Evolutionary conservation across 768 basidiomycete species (phyloP).

Genomic region (Cyclocybe cylindracea): DNA sequence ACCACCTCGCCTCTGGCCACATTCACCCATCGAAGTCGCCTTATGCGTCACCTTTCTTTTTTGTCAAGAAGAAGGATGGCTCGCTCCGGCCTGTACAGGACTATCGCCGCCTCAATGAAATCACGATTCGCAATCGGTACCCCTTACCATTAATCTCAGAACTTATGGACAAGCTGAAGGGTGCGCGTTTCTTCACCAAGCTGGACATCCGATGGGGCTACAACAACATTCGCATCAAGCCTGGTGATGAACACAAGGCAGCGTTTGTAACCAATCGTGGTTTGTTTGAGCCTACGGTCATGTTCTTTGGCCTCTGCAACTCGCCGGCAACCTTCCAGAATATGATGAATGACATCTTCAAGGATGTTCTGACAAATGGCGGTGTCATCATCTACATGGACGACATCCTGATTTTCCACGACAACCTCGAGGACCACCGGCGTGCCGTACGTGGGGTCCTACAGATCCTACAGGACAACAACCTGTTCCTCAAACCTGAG

Average conservation of each 20-base stretch:
- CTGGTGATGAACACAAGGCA: slow-evolving; percentile 44
- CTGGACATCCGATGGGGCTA: no score
- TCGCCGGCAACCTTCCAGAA: slow-evolving; percentile 28
- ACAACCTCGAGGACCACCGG: slow-evolving; percentile 17
- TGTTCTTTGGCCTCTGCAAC: slow-evolving; percentile 37
- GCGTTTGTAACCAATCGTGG: slow-evolving; percentile 37
- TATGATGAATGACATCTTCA: no score
- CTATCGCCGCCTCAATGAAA: slow-evolving; percentile 27
- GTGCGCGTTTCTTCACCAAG: slow-evolving; percentile 25
- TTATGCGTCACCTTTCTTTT: no score
- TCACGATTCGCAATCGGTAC: slow-evolving; percentile 28
- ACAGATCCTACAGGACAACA: slow-evolving; percentile 18
- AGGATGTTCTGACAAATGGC: no score
- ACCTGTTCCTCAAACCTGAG: no score
- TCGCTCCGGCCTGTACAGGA: slow-evolving; percentile 22
- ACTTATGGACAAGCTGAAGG: slow-evolving; percentile 21
- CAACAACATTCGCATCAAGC: no score
- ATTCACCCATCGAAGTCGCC: slow-evolving; percentile 1
- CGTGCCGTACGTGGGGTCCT: slow-evolving; percentile 8
- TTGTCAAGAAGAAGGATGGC: neutral
- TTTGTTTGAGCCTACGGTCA: slow-evolving; percentile 33
- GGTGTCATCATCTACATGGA: no score
- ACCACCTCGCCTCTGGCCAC: neutral
- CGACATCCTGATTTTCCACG: slow-evolving; percentile 40
- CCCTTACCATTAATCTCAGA: slow-evolving; percentile 27